phyloP scores from a whole-genome alignment of 176 grass and related monocot species.

The Carex cristatella region DNA sequence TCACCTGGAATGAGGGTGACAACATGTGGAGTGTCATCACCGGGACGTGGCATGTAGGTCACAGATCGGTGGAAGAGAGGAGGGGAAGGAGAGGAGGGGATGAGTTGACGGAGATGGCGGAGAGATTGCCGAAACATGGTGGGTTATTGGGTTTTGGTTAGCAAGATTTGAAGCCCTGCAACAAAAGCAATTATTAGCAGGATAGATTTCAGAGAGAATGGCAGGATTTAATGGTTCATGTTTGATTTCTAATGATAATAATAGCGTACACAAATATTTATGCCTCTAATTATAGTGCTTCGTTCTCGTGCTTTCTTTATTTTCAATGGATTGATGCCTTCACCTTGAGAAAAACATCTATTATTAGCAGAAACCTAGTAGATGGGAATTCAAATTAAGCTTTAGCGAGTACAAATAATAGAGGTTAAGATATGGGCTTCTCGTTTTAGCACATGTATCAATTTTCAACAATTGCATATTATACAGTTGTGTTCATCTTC shows the following conservation, averaged over 20 bases:
- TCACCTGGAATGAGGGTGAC: slow-evolving; percentile 95
- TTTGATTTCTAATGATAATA: slow-evolving; percentile 7
- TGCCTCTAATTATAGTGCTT: slow-evolving; percentile 7
- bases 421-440: not conserved
- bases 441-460: not conserved
- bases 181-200: not conserved
- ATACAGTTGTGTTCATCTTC: not conserved
- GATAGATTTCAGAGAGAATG: not conserved
- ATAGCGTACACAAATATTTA: not conserved
- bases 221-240: not conserved
- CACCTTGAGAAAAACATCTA: not conserved
- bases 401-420: not conserved
- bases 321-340: not conserved
- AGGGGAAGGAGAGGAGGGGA: not conserved
- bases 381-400: not conserved
- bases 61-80: slow-evolving; percentile 46
- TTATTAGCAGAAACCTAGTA: not conserved
- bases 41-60: slow-evolving; percentile 97
- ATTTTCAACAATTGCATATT: not conserved
- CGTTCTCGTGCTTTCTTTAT: not conserved
- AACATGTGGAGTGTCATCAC: slow-evolving; percentile 61
- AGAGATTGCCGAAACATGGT: slow-evolving; percentile 58
- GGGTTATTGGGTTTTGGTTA: not conserved
- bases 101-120: slow-evolving; percentile 45
- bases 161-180: not conserved